Base-by-base conservation (phyloP, 495 filamentous ascomycete species). In the Amorphotheca resinae region DNA sequence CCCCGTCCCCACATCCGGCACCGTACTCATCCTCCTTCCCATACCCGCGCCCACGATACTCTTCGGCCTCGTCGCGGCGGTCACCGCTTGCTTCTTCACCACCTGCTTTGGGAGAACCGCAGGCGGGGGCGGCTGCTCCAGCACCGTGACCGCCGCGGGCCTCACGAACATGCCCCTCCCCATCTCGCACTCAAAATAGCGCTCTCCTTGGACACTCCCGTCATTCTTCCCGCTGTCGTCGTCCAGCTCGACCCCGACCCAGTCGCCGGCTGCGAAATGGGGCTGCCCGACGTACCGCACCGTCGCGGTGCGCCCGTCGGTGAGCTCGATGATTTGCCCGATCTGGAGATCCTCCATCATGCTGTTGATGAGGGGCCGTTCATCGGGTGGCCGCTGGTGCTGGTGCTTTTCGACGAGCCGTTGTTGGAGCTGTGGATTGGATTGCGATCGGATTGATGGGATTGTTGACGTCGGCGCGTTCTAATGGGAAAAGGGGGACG, bases 191-290 rank as follows among this genome's bases (percentile, higher is more conserved):
- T 87, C 75, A 54, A 96, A 98, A 60, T 98, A 98, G 30, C 85
- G 70, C 49, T 88, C 74, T 32, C 87, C 89, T 59, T 89, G 74
- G 30, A 96, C 83, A 22, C 80, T 76, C 50, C 91, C 91, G 69
- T 98, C 86, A 54, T 98, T 96, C 64, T 98, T 96, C 9, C 91
- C 91, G 9, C 68, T 72, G n/a, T 75, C 65, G 26, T 82, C 81
- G 31, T 84, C 78, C 45, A 98, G 73, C 69, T 94, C 88, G 34
- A 96, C 71, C 39, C 91, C 91, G 39, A 95, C 66, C 86, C 89
- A 98, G 21, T 84, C 80, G 41, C 87, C 93, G 2, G 60, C 57
- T 23, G 84, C 76, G 60, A 96, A 95, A 46, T 73, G 63, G 20
- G 88, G 84, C 33, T 70, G 66, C 48, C 91, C 91, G 46, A 85